Evolutionary conservation across 805 yeast genomes (phyloP), one percentile per base, ranked within the genome.

Genomic region (Starmerella geochares): DNA sequence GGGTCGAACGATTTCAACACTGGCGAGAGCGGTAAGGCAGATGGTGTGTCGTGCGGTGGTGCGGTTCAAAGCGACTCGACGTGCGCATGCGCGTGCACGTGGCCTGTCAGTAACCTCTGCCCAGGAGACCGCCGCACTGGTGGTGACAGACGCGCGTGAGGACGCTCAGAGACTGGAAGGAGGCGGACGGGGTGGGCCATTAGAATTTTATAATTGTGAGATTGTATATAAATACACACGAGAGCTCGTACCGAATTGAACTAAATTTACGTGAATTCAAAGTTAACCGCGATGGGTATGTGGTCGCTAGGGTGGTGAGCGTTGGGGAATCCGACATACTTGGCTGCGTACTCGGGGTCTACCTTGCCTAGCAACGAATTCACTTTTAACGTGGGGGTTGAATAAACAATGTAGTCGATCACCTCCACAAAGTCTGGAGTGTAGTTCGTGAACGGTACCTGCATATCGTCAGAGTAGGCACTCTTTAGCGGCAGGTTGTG

Each of bases 291-390:
- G 54, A 90, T 70, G n/a, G 96, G 88, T 60, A 90, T 77, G 68
- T 90, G 97, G 67, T 90, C 97, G 44, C 95, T 85, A 21, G 97
- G 96, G 70, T 82, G 83, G 64, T 87, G 85, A 20, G 87, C 86
- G 62, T 86, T 86, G 19, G 99, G 99, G 66, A 92, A 80, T 7
- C 97, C 99, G 63, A 92, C 82, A 54, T 79, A 79, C 57, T 80
- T 80, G 49, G 76, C 70, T 42, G 81, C 73, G 64, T 92, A 92
- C 3, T 82, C 83, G 41, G 73, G 73, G 64, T 90, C 96, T 38
- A 88, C 78, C 58, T 79, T 78, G 24, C 96, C 97, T 48, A 90
- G 70, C 59, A 92, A 69, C 8, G 96, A 96, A 58, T 80, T 80
- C 8, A 92, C 95, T 50, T 81, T 77, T 54, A 92, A 71, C n/a